Conservation (phyloP, 1,284 basidiomycete species). For the Pisolithus thermaeus region DNA sequence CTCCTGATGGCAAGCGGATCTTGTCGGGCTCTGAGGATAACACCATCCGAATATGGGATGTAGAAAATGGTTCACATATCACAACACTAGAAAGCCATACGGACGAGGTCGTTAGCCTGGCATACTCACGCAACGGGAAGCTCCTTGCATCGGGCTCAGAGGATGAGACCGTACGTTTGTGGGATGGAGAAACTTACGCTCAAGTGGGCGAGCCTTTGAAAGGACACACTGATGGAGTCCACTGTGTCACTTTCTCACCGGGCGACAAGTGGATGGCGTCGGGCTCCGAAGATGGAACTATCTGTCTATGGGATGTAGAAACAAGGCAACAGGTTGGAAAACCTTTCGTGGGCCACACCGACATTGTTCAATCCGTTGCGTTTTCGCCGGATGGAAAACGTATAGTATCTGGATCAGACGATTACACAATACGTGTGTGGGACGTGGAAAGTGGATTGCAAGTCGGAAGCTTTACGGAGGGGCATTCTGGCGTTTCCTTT, state of each 20-base stretch:
- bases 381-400: neutral
- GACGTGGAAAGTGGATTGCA: neutral
- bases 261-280: slow-evolving; percentile 57
- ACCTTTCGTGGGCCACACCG: slow-evolving; percentile 9
- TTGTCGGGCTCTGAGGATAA: slow-evolving; percentile 4
- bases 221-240: slow-evolving; percentile 29
- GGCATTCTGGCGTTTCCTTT: neutral
- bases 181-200: slow-evolving; percentile 2
- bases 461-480: neutral
- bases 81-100: neutral
- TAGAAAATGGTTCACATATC: neutral
- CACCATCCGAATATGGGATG: slow-evolving; percentile 9
- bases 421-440: neutral
- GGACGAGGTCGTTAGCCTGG: neutral
- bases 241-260: slow-evolving; percentile 47
- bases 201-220: neutral
- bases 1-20: slow-evolving; percentile 6
- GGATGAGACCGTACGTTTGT: slow-evolving; percentile 5
- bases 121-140: slow-evolving; percentile 4
- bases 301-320: slow-evolving; percentile 58
- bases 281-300: slow-evolving; percentile 55
- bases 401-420: neutral
- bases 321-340: neutral
- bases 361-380: neutral
- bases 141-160: slow-evolving; percentile 1